Evolutionary conservation across 2,329 filamentous ascomycete species (phyloP), one percentile per base, ranked within the genome.

Genomic region (Claviceps sp.): DNA sequence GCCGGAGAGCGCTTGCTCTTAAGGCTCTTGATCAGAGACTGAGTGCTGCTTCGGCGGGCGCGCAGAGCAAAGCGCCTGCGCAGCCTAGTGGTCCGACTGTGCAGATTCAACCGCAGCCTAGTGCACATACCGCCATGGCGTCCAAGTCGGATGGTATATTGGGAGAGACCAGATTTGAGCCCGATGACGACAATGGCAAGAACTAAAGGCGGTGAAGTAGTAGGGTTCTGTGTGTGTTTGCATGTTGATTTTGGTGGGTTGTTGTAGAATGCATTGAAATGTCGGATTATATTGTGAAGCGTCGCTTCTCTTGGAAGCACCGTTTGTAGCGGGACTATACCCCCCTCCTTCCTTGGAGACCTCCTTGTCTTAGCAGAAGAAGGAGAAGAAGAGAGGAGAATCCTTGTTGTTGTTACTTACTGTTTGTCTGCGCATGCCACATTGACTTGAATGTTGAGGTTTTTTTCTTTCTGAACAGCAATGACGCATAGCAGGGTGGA

Each of bases 21-120:
- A 91, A 91, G 64, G 91, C 90, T 3, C 72, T 98, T 51, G 93
- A 98, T 67, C 89, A 97, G 70, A 78, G 93, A 57, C 73, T 98
- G 50, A 87, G 93, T 66, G 86, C 88, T n/a, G 89, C 89, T 3
- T 84, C 86, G 16, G 74, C 74, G 38, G 76, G 68, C 54, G 70
- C 76, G 22, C 47, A 51, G 48, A 19, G 38, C 54, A 44, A 58
- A 55, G 39, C 52, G 54, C 50, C 65, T 19, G 63, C 63, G 16
- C 65, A 70, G 44, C 67, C 74, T 2, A 73, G 70, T 1, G 78
- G 77, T 10, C 76, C 79, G 8, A 76, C 76, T 4, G 73, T 82
- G 24, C 75, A 80, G 56, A 75, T 70, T 43, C 81, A 77, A 65
- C 80, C 72, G 44, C 76, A 72, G 61, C 70, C 73, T 47, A 77